These are phyloP conservation scores for Phytopythium cucurbitacearum DNA, from an alignment of 352 stramenopile species.

Conservation along the genomic window DNA sequence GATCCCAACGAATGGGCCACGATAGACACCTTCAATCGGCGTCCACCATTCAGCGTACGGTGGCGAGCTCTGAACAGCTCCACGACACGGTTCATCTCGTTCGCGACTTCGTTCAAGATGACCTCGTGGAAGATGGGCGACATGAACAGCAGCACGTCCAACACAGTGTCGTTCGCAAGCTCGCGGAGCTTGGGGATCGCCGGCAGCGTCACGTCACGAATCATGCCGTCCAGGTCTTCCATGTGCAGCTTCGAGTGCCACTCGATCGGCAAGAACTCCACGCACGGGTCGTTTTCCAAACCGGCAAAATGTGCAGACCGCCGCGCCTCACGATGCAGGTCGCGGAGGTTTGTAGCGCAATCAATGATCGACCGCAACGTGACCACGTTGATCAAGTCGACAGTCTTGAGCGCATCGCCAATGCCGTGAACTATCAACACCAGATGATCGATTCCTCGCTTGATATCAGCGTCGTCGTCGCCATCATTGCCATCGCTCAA, in stretches of 20 bases:
- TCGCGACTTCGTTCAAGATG: conserved; percentile 89
- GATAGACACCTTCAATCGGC: conserved; percentile 81
- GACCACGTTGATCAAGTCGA: conserved; percentile 83
- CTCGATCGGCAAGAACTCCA: conserved; percentile 83
- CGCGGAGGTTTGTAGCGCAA: conserved; percentile 60
- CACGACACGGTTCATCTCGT: conserved; percentile 90
- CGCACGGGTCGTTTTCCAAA: conserved; percentile 16
- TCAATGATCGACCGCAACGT: conserved; percentile 82
- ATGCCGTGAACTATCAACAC: conserved; percentile 89
- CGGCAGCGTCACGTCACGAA: conserved; percentile 69
- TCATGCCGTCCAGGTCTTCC: conserved; percentile 61
- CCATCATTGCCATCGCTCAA: neutral
- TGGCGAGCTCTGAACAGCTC: conserved; percentile 66
- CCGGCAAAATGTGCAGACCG: conserved; percentile 65
- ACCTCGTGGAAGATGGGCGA: conserved; percentile 89
- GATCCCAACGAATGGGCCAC: conserved; percentile 86
- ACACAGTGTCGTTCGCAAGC: conserved; percentile 91
- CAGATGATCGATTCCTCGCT: conserved; percentile 79
- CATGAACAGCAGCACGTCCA: conserved; percentile 93
- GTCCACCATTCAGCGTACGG: conserved; percentile 33
- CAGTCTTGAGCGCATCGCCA: conserved; percentile 84
- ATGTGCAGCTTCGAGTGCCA: conserved; percentile 87
- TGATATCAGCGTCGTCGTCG: conserved; percentile 66
- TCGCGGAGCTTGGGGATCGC: conserved; percentile 90
- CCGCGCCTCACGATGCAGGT: conserved; percentile 63